Evolutionary conservation across 306 rosid species (phyloP).

Genomic region (Fragaria iinumae): DNA sequence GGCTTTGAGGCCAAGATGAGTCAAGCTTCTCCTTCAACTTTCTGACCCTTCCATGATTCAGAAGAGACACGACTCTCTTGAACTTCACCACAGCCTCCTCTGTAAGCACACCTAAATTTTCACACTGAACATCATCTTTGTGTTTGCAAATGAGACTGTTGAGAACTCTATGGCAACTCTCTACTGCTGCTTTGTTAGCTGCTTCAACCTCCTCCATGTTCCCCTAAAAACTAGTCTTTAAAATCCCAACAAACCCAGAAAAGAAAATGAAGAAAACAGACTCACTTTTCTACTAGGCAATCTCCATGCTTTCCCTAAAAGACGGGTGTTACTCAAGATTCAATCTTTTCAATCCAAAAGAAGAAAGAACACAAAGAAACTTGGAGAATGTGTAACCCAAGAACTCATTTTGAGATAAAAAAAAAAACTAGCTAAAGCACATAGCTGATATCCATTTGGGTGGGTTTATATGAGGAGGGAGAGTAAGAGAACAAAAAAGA

Average conservation of each 20-base stretch:
- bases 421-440: background rate
- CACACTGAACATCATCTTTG: slow-evolving; percentile 50
- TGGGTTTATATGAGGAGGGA: background rate
- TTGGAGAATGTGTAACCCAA: background rate
- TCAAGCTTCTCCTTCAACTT: slow-evolving; percentile 48
- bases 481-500: background rate
- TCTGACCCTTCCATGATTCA: slow-evolving; percentile 81
- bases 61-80: slow-evolving; percentile 80
- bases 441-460: background rate
- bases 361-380: background rate
- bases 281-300: background rate
- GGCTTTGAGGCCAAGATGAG: slow-evolving; percentile 47
- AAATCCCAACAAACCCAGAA: background rate
- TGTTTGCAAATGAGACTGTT: slow-evolving; percentile 50
- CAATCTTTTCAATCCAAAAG: slow-evolving; percentile 1
- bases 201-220: slow-evolving; percentile 77
- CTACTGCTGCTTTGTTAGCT: slow-evolving; percentile 74
- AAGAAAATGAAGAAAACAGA: background rate
- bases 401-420: background rate
- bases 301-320: background rate
- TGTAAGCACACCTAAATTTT: slow-evolving; percentile 57
- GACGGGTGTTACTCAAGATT: slow-evolving; percentile 15
- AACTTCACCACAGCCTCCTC: slow-evolving; percentile 75
- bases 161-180: slow-evolving; percentile 66
- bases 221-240: slow-evolving; percentile 4